Base-by-base conservation (phyloP, 1,139 yeast species). In the Kluyveromyces sp. region DNA sequence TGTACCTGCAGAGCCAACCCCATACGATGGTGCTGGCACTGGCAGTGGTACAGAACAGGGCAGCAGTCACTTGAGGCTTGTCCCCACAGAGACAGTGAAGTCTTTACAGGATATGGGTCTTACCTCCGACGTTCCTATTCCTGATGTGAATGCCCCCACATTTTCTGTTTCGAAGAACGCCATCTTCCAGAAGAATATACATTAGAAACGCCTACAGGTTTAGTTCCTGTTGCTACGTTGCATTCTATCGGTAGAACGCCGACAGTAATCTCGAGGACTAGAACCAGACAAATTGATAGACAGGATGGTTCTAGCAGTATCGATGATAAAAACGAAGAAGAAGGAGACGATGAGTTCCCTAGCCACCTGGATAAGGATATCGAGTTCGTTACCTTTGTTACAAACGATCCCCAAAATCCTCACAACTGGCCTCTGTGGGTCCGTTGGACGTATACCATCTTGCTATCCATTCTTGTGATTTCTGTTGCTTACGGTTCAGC, bases 401-500 rank as follows among this genome's bases (percentile, higher is more conserved):
- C 80, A 10, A 77, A 77, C 52, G 96, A 88, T 62, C 92, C 94
- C 0, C 89, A 79, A 55, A 89, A 88, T 64, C 96, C 97, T 27
- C 81, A 83, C 59, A 88, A 88, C 64, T 89, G 96, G 96, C 68
- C 76, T 26, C 54, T 70, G 39, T 54, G 58, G 53, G 49, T 66
- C 34, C 80, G 81, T 60, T 83, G 95, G 90, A 15, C 65, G 3
- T 84, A 82, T 59, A 88, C 96, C 1, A 61, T 83, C 30, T 54
- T 81, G 6, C 70, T 84, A 25, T 78, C 96, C 1, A 48, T 78
- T 34, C 72, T 84, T 48, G 96, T 88, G 46, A 82, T 88, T 49
- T 77, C 87, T 55, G 95, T 90, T 25, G 96, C 96, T 2, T 88
- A 83, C 63, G 96, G 96, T 39, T 85, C 95, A 4, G 83, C 95